Evolutionary conservation across 306 rosid species (phyloP), one percentile per base, ranked within the genome.

Genomic region (Delonix regia): DNA sequence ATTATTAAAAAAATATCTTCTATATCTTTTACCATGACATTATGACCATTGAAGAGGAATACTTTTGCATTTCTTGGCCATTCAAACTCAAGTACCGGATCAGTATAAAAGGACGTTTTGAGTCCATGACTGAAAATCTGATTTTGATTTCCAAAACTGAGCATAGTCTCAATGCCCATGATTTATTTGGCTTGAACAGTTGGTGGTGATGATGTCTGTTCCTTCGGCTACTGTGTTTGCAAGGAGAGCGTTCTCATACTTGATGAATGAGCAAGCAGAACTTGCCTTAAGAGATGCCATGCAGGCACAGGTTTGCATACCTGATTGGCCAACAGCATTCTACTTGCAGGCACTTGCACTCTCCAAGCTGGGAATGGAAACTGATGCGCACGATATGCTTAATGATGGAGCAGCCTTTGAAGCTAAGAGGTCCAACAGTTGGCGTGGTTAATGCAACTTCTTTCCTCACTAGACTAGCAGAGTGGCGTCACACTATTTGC

Each of bases 281-380:
- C 92, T 87, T 6, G 97, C 99, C 5, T 78, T 94, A 71, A 84
- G 97, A 68, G 99, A 94, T 4, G 99, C 97, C 3, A 92, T 94
- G 99, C 97, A 92, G 80, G 97, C 99, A 12, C 99, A 94, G 78
- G 97, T 92, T 38, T 94, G 97, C 90, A 85, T 94, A 80, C 87
- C 95, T 0, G 99, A 94, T 87, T 94, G 99, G 99, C 97, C 99
- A 47, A 92, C 99, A 16, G 92, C 97, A 34, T 94, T 94, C 88
- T 94, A 90, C 83, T 77, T 90, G 82, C 99, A 94, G 73, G 99
- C 97, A 34, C 97, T 92, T 57, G 95, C 99, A 4, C 94, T 94
- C 73, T 90, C 97, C 0, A 94, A 89, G 92, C 92, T 94, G 19
- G 97, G 99, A 83, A 94, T 94, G 99, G 97, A 92, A 79, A 89